These are phyloP conservation scores for Tolypocladium album DNA, from an alignment of 2,329 filamentous ascomycete species.

Conservation along the genomic window DNA sequence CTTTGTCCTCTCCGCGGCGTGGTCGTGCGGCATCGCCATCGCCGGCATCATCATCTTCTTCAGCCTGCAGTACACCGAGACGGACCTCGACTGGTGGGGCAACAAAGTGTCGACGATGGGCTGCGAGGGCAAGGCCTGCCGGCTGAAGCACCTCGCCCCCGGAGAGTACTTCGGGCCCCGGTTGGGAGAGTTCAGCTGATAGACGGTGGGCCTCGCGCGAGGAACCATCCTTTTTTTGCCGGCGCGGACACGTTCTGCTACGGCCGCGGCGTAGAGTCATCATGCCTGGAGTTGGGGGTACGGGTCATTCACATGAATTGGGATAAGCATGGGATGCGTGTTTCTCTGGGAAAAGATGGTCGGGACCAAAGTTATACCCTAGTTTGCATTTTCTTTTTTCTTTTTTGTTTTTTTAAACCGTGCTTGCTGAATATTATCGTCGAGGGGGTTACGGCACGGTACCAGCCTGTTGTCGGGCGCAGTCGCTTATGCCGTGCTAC, in stretches of 20 bases:
- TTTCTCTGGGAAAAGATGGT: background rate
- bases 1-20: slow-evolving; percentile 40
- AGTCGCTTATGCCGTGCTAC: background rate
- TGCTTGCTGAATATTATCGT: too few relatives aligned
- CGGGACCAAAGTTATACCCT: slow-evolving; percentile 1
- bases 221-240: background rate
- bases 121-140: slow-evolving; percentile 30
- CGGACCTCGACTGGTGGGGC: slow-evolving; percentile 37
- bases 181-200: slow-evolving; percentile 25
- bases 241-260: background rate
- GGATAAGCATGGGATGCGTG: background rate
- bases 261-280: background rate
- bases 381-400: background rate
- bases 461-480: background rate
- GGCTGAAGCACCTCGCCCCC: slow-evolving; percentile 19
- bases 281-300: background rate
- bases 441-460: background rate
- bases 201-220: background rate
- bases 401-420: background rate
- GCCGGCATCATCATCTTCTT: slow-evolving; percentile 44
- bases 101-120: slow-evolving; percentile 29
- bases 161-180: slow-evolving; percentile 29
- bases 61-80: slow-evolving; percentile 32
- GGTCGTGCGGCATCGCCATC: slow-evolving; percentile 39
- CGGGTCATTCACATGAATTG: background rate